Evolutionary conservation across 2,329 filamentous ascomycete species (phyloP).

Genomic region (Exophiala alcalophila): DNA sequence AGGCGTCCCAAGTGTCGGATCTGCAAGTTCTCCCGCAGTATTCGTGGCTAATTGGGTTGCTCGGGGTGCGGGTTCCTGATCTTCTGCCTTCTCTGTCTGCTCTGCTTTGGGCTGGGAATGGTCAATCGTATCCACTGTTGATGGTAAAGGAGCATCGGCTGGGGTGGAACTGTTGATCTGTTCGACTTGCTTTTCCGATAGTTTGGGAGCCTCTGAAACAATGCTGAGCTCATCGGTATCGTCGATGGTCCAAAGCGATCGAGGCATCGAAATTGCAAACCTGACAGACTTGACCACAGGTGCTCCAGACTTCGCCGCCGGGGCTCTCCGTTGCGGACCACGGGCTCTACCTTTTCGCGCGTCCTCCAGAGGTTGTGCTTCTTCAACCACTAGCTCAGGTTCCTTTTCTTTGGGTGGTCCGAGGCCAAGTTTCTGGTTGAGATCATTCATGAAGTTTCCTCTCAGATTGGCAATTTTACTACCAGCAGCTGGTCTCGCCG

Average conservation of each 20-base stretch:
- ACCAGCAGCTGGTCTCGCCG: slow-evolving; percentile 66
- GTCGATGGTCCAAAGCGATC: slow-evolving; percentile 28
- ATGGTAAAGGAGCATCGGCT: slow-evolving; percentile 47
- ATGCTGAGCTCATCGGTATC: slow-evolving; percentile 26
- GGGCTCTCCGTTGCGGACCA: slow-evolving; percentile 75
- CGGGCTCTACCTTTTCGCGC: slow-evolving; percentile 86
- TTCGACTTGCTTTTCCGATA: slow-evolving; percentile 61
- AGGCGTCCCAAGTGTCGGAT: slow-evolving; percentile 38
- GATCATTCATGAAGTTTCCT: slow-evolving; percentile 85
- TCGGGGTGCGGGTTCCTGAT: slow-evolving; percentile 25
- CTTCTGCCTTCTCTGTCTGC: slow-evolving; percentile 10
- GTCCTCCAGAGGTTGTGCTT: slow-evolving; percentile 77
- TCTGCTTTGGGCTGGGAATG: slow-evolving; percentile 4
- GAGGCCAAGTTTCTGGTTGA: slow-evolving; percentile 83
- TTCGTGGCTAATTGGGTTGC: slow-evolving; percentile 37
- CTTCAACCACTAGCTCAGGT: slow-evolving; percentile 54
- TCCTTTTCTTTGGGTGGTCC: slow-evolving; percentile 76
- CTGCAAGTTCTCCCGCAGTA: slow-evolving; percentile 36
- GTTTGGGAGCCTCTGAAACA: not conserved
- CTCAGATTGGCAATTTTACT: slow-evolving; percentile 89
- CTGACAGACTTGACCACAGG: slow-evolving; percentile 13
- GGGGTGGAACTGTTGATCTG: slow-evolving; percentile 56
- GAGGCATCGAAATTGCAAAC: slow-evolving; percentile 26
- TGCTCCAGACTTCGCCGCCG: slow-evolving; percentile 54
- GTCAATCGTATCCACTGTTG: slow-evolving; percentile 16